Evolutionary conservation across 176 grass and related monocot species (phyloP), one percentile per base, ranked within the genome.

Genomic region (Metroxylon sagu): DNA sequence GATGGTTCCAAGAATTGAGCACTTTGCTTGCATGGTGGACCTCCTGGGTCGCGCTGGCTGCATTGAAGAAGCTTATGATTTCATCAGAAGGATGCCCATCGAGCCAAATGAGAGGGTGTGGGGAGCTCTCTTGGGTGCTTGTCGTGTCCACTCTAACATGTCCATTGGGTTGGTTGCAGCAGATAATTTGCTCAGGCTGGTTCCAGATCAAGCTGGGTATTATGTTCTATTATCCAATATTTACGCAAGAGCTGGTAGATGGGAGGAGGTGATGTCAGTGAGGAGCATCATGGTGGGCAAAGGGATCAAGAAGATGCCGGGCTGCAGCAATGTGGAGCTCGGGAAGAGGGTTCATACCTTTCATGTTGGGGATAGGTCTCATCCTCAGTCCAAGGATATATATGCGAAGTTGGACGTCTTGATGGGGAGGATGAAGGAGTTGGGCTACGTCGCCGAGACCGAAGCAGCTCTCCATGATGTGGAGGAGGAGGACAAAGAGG

Each of bases 161-260:
- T 78, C 85, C 21, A 82, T 89, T 52, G 85, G 89, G 23, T 64
- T 95, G 52, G 29, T 74, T 55, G 85, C 74, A 27, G 85, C 85
- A 65, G 84, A 85, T 72, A 77, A 55, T 64, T 82, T 95, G 57
- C 88, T 88, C 69, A 85, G 67, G 68, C 56, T 89, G 56, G 89
- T 82, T 16, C 89, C 81, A 16, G 23, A 85, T 21, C 81, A 89
- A 74, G 78, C 89, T 14, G 81, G 81, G 61, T 88, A 89, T 61
- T 95, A 89, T 70, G 85, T 85, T 55, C 71, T 95, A 6, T 77
- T 85, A 62, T 89, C 89, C 16, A 95, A 95, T 77, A 95, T 95
- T 63, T 95, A 95, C 76, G 89, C 85, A 54, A 79, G 75, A 25
- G 85, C 85, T 59, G 64, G 81, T 27, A 82, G 78, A 70, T 89